A percentile compares a stretch with the other conserved stretches of the same genome.
Evolutionary conservation across 2,329 filamentous ascomycete species (phyloP).

Genomic region (Beauveria medogensis): DNA sequence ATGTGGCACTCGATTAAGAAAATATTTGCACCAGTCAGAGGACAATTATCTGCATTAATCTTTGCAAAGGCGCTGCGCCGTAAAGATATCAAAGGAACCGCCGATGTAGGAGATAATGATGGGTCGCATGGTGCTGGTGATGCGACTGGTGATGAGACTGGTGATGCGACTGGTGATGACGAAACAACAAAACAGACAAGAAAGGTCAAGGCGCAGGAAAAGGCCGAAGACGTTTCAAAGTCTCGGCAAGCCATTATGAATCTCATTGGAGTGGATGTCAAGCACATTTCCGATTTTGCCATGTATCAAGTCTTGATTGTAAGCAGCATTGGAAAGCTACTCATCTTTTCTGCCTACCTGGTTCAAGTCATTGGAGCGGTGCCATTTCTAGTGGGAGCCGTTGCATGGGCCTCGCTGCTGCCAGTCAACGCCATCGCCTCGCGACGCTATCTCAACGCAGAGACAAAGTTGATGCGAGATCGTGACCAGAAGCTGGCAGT

Average conservation of each 20-base stretch:
- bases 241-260: slow-evolving; percentile 67
- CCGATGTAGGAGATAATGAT: slow-evolving; percentile 30
- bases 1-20: slow-evolving; percentile 59
- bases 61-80: slow-evolving; percentile 70
- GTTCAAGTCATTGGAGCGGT: slow-evolving; percentile 64
- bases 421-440: slow-evolving; percentile 62
- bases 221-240: slow-evolving; percentile 24
- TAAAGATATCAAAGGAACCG: slow-evolving; percentile 64
- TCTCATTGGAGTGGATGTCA: slow-evolving; percentile 65
- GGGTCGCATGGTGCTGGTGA: slow-evolving; percentile 16
- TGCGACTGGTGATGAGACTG: slow-evolving; percentile 9
- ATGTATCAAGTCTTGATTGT: slow-evolving; percentile 58
- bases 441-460: slow-evolving; percentile 55
- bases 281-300: slow-evolving; percentile 59
- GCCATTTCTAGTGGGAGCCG: slow-evolving; percentile 56
- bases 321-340: slow-evolving; percentile 52
- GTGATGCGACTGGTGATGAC: slow-evolving; percentile 4
- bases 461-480: slow-evolving; percentile 65
- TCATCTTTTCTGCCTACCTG: slow-evolving; percentile 60
- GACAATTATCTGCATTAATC: slow-evolving; percentile 63
- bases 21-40: slow-evolving; percentile 57
- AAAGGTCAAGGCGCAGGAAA: slow-evolving; percentile 41
- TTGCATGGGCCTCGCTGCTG: slow-evolving; percentile 54
- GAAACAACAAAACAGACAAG: slow-evolving; percentile 15
- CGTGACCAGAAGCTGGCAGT: slow-evolving; percentile 68